These are phyloP conservation scores for Teratosphaeria pseudoeucalypti DNA, from an alignment of 2,329 filamentous ascomycete genomes.

Conservation along the genomic window DNA sequence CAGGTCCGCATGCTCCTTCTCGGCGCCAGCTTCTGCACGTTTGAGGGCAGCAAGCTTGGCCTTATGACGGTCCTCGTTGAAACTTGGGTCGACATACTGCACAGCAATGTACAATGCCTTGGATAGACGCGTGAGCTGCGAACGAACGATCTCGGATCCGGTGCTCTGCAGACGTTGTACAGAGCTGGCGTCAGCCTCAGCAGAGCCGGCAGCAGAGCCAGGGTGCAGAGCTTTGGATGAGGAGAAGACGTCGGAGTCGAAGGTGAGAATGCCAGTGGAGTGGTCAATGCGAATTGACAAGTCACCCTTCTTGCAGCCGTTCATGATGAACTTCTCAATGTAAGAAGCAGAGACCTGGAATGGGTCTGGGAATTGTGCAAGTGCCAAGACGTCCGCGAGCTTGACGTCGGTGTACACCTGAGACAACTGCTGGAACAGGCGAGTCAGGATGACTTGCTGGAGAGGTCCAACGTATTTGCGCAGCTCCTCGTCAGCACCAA, in stretches of 20 bases:
- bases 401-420: slow-evolving; percentile 99
- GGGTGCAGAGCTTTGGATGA: slow-evolving; percentile 85
- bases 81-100: slow-evolving; percentile 86
- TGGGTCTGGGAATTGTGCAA: slow-evolving; percentile 91
- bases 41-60: slow-evolving; percentile 71
- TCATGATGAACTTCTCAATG: slow-evolving; percentile 99
- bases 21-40: slow-evolving; percentile 76
- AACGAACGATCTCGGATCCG: slow-evolving; percentile 91
- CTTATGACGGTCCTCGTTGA: slow-evolving; percentile 70
- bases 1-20: slow-evolving; percentile 78
- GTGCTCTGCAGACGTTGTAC: slow-evolving; percentile 96
- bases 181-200: slow-evolving; percentile 71
- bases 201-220: slow-evolving; percentile 74
- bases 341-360: slow-evolving; percentile 85
- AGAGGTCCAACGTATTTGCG: slow-evolving; percentile 91
- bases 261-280: slow-evolving; percentile 86
- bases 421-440: slow-evolving; percentile 96
- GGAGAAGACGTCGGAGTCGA: slow-evolving; percentile 96
- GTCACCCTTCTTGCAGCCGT: slow-evolving; percentile 99
- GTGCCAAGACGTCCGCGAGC: slow-evolving; percentile 80
- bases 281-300: slow-evolving; percentile 94
- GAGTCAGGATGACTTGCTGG: slow-evolving; percentile 96
- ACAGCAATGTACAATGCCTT: slow-evolving; percentile 87
- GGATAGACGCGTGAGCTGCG: slow-evolving; percentile 82
- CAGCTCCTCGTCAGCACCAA: slow-evolving; percentile 90